These are phyloP conservation scores for Cerrena zonata DNA, from an alignment of 1,284 basidiomycete species.

Conservation along the genomic window DNA sequence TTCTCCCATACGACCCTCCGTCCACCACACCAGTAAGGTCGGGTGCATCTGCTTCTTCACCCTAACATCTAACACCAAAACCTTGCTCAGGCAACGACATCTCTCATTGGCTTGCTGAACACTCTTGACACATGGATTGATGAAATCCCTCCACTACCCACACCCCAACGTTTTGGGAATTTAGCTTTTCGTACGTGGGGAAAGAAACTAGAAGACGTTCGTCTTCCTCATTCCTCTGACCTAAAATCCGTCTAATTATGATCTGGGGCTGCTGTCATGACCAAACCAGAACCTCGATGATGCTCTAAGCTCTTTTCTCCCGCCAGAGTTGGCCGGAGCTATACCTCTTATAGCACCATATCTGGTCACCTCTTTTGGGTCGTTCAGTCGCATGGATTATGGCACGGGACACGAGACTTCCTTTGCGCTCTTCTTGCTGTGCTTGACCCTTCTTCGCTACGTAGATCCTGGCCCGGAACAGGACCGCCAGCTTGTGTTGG, in stretches of 20 bases:
- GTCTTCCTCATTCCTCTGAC: constrained; percentile 15
- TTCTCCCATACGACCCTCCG: constrained; percentile 36
- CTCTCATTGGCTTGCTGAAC: constrained; percentile 59
- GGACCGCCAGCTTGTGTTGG: constrained; percentile 61
- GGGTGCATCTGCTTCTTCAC: constrained; percentile 1
- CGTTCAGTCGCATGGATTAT: constrained; percentile 89
- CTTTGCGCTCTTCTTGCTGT: constrained; percentile 76
- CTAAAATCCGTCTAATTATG: constrained; percentile 8
- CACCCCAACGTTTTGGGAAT: constrained; percentile 91
- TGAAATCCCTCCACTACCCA: constrained; percentile 73
- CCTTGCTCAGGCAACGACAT: constrained; percentile 24
- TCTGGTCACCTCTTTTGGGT: constrained; percentile 83
- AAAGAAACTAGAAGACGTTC: constrained; percentile 69
- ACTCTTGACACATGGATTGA: constrained; percentile 75
- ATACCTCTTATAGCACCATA: constrained; percentile 69
- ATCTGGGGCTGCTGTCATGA: constrained; percentile 1
- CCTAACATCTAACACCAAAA: constrained; percentile 9
- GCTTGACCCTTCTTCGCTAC: constrained; percentile 60
- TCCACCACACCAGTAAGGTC: constrained; percentile 7
- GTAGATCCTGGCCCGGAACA: constrained; percentile 46
- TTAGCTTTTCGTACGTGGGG: constrained; percentile 89
- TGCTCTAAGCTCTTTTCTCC: constrained; percentile 51
- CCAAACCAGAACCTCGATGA: constrained; percentile 57
- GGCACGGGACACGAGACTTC: constrained; percentile 93
- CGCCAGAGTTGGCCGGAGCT: constrained; percentile 38